Evolutionary conservation across 2,329 filamentous ascomycete genomes (phyloP).

Genomic region (Xylariaceae sp.): DNA sequence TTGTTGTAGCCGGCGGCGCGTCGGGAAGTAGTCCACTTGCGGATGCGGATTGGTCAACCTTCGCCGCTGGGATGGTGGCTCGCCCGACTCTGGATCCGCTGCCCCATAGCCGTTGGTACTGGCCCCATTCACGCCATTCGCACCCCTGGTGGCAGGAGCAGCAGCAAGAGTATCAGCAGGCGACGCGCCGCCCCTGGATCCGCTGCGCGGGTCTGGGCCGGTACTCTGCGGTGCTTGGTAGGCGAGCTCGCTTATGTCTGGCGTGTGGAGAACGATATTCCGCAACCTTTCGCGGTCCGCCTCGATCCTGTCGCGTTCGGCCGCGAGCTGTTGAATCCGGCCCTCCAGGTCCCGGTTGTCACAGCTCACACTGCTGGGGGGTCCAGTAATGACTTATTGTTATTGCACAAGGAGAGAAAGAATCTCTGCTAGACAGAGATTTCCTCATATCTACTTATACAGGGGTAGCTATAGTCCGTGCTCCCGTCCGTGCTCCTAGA

Average conservation of each 20-base stretch:
- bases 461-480: no score
- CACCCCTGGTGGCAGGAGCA: no score
- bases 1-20: conserved; percentile 24
- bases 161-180: no score
- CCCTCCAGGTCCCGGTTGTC: conserved; percentile 60
- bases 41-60: conserved; percentile 47
- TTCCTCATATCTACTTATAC: no score
- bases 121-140: no score
- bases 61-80: conserved; percentile 42
- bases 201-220: conserved; percentile 37
- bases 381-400: no score
- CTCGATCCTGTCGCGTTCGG: conserved; percentile 69
- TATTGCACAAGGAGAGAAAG: no score
- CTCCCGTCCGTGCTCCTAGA: no score
- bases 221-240: conserved; percentile 48
- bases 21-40: conserved; percentile 37
- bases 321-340: conserved; percentile 47
- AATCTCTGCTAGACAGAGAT: no score
- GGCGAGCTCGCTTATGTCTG: conserved; percentile 49
- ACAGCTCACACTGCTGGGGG: no score
- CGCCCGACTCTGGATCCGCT: conserved; percentile 39
- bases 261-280: conserved; percentile 57
- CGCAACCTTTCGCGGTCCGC: conserved; percentile 65
- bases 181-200: no score
- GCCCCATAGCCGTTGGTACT: no score